Evolutionary conservation across 176 grass and related monocot species (phyloP), one percentile per base, ranked within the genome.

Genomic region (Rhipidocladum racemiflorum): DNA sequence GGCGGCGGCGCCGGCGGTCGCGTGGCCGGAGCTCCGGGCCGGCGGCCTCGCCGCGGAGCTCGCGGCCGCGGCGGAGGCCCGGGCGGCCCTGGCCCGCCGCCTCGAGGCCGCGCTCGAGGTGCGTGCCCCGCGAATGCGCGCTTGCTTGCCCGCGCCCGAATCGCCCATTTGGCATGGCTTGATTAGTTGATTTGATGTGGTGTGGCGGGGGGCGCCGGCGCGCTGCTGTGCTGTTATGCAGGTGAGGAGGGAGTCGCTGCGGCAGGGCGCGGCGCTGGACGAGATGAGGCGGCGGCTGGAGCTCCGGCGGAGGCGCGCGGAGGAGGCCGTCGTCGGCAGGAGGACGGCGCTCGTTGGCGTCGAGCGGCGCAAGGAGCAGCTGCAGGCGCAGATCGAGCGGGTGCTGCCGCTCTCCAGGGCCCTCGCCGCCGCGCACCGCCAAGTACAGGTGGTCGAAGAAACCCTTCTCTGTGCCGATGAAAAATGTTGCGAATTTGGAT

Each of bases 71-170:
- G 49, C 38, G 9, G 88, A 78, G 73, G 83, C 36, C 2, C 72
- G 74, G 18, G 74, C 79, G 20, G 15, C 2, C 2, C 88, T 90
- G 15, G 79, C 88, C 50, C 49, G 60, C 67, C 67, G 79, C 67
- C 53, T 90, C 59, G 66, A 86, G 40, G 79, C 59, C 60, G 74
- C 88, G 38, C 67, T 90, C 60, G n/a, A 86, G 84, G 84, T 89
- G 23, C 10, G 63, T 39, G 21, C 35, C 43, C 9, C 63, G 34
- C 24, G 32, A 20, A 25, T 73, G 21, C 6, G 25, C 12, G 32
- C 4, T 70, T 13, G 49, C 39, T 46, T 28, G 1, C 5, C 18
- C 15, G 16, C 44, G 57, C 7, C 20, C 13, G 18, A 61, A 25
- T 10, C 70, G 61, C 35, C 6, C 30, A 48, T 21, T 12, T 61